Evolutionary conservation across 2,329 filamentous ascomycete species (phyloP), one percentile per base, ranked within the genome.

Genomic region (Trichoderma citrinoviride): DNA sequence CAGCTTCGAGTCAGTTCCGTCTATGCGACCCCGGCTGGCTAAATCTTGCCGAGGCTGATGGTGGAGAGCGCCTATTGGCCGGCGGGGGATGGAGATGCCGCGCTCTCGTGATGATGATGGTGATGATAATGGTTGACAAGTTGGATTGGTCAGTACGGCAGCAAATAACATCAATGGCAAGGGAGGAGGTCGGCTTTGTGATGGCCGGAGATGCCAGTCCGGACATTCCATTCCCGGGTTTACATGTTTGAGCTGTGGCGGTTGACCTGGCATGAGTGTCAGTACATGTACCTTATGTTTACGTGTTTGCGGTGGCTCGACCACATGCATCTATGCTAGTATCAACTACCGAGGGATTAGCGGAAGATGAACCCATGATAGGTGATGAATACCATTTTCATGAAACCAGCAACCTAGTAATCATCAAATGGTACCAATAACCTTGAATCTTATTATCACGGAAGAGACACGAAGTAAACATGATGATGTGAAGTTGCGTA

Each of bases 11-110:
- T 53, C 58, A 53, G 37, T 54, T 19, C 58, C 53, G 50, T 37
- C 50, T 52, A 29, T 55, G 60, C 60, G 41, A 52, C 50, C 50
- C 50, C 60, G 61, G 52, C 29, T 37, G 33, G 33, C 29, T 37
- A 41, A 55, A 49, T 47, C 15, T 56, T 64, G 61, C 61, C 61
- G 61, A 64, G 61, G 61, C 61, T 64, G 50, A 55, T 52, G 19
- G 23, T 61, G 57, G 33, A 41, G 57, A 19, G 37, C 57, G 57
- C 57, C 33, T 61, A 61, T 61, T 61, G 57, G 57, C 47, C 40
- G n/a, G 23, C 5, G 7, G 44, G 15, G 46, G 49, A 53, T 29
- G 60, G 41, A 33, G 60, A 54, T 63, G 50, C 50, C 41, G 29
- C 25, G 27, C 41, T 40, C 61, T 29, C 27, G 61, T 54, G 57